Percentiles rank a stretch among this genome's conserved stretches.
These are phyloP conservation scores for Rhynchosporium secalis DNA, from an alignment of 2,329 filamentous ascomycete species.

Conservation along the genomic window DNA sequence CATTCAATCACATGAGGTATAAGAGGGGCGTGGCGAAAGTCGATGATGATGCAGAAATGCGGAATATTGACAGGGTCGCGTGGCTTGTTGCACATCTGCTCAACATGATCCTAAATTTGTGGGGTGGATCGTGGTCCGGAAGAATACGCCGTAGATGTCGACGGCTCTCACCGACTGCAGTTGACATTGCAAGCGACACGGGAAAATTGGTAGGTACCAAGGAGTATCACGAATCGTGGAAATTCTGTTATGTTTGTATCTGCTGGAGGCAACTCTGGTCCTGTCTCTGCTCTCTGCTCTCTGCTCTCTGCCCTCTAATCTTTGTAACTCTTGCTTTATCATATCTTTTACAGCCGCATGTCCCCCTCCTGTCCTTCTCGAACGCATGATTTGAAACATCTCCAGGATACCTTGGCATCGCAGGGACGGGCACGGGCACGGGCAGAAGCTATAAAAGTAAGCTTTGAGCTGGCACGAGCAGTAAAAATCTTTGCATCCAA, in stretches of 20 bases:
- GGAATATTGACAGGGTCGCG: slow-evolving; percentile 9
- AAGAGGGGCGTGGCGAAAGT: neutral
- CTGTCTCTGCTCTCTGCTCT: no score
- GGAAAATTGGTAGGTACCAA: no score
- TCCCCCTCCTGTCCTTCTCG: no score
- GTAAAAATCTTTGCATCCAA: no score
- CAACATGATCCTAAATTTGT: neutral
- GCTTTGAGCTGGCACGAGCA: slow-evolving; percentile 3
- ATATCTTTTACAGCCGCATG: no score
- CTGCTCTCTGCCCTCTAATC: no score
- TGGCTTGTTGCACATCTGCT: slow-evolving; percentile 9
- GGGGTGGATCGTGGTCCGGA: slow-evolving; percentile 2
- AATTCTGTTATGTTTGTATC: no score
- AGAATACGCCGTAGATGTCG: neutral
- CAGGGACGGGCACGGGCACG: no score
- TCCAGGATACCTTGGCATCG: no score
- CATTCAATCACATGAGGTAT: neutral
- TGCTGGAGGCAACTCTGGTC: no score
- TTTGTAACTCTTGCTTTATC: no score
- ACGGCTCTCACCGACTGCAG: slow-evolving; percentile 11
- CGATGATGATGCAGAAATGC: slow-evolving; percentile 9
- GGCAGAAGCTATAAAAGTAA: neutral
- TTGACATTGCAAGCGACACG: neutral
- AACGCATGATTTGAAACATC: slow-evolving; percentile 8
- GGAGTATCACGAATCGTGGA: no score